Percentiles rank a stretch among this genome's conserved stretches.
These are phyloP conservation scores for Phytophthora europaea DNA, from an alignment of 352 stramenopile species.

Conservation along the genomic window DNA sequence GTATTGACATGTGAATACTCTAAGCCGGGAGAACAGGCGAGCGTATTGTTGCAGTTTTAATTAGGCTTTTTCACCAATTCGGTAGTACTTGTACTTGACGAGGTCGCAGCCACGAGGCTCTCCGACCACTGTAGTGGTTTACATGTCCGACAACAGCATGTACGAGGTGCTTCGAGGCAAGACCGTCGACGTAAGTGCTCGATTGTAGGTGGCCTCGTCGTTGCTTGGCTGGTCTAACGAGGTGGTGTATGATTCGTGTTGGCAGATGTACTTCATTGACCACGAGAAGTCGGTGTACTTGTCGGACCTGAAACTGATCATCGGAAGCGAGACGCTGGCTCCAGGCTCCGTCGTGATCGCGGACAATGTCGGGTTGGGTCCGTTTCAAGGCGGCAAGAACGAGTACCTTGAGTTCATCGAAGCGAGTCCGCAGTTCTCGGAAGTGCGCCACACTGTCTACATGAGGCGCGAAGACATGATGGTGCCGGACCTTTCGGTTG, in stretches of 20 bases:
- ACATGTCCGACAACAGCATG: slow-evolving; percentile 35
- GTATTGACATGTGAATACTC: too few species aligned
- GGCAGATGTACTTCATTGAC: not conserved
- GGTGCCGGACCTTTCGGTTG: not conserved
- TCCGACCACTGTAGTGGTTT: slow-evolving; percentile 1
- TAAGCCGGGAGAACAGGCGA: not conserved
- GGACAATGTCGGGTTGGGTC: not conserved
- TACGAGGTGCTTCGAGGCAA: not conserved
- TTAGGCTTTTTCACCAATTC: not conserved
- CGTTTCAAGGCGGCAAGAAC: not conserved
- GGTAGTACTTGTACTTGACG: not conserved
- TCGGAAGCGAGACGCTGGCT: not conserved
- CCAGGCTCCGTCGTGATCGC: not conserved
- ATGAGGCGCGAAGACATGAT: not conserved
- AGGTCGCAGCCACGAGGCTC: not conserved
- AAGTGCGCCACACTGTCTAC: not conserved
- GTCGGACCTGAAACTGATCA: not conserved
- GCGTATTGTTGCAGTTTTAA: slow-evolving; percentile 1
- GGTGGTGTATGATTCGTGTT: not conserved
- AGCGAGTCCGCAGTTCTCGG: not conserved
- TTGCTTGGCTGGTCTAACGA: not conserved
- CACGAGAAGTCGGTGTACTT: not conserved
- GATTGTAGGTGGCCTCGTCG: not conserved
- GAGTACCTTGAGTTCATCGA: not conserved
- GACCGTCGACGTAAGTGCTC: not conserved